Evolutionary conservation across 1,139 yeast genomes (phyloP).

Genomic region (Protomyces gravidus): DNA sequence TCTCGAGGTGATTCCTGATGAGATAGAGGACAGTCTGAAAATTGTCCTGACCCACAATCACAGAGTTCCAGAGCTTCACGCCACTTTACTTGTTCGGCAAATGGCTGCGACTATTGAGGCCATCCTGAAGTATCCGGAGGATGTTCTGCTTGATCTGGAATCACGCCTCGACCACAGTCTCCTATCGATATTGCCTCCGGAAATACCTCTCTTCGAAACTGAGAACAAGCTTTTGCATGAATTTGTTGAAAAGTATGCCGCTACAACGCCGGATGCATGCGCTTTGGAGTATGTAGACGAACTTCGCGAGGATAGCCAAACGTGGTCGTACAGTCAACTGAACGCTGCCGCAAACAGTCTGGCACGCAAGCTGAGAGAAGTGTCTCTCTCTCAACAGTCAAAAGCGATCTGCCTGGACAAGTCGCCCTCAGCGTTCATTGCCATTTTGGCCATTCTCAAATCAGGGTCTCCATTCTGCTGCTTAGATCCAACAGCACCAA

Average conservation of each 20-base stretch:
- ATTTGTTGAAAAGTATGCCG: slow-evolving; percentile 33
- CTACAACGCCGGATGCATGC: slow-evolving; percentile 27
- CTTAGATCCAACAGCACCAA: slow-evolving; percentile 35
- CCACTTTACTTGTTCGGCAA: slow-evolving; percentile 31
- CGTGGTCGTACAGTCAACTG: slow-evolving; percentile 34
- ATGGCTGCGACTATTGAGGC: slow-evolving; percentile 29
- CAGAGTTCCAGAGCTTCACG: slow-evolving; percentile 31
- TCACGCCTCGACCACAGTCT: slow-evolving; percentile 11
- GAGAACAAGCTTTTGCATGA: slow-evolving; percentile 31
- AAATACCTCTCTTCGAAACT: slow-evolving; percentile 1
- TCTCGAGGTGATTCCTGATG: slow-evolving; percentile 15
- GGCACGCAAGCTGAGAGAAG: slow-evolving; percentile 31
- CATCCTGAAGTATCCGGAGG: slow-evolving; percentile 20
- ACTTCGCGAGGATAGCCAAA: neutral
- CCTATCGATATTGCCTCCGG: slow-evolving; percentile 26
- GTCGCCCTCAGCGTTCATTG: slow-evolving; percentile 35
- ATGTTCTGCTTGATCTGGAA: slow-evolving; percentile 19
- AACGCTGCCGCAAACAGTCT: slow-evolving; percentile 33
- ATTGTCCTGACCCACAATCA: slow-evolving; percentile 16
- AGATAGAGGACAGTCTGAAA: neutral
- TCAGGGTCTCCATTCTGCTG: slow-evolving; percentile 36
- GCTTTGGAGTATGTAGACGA: slow-evolving; percentile 34
- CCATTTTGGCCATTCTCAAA: slow-evolving; percentile 35
- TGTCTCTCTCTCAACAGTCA: slow-evolving; percentile 16
- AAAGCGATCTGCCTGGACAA: slow-evolving; percentile 36